Evolutionary conservation across 2,329 filamentous ascomycete species (phyloP).

Genomic region (Hypoxylon sp.): DNA sequence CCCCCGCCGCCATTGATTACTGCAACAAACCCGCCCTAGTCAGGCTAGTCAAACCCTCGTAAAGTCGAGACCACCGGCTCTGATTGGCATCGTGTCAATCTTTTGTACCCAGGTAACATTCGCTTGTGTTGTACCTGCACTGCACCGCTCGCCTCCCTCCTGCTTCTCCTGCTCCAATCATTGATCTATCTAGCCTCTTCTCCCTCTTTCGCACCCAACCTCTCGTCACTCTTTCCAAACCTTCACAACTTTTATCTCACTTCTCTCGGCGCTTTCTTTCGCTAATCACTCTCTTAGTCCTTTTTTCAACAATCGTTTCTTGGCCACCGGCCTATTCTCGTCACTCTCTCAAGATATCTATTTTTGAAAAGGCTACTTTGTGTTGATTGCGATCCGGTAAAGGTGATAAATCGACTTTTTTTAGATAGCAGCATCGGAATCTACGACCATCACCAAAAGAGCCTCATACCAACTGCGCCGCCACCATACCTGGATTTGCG

Average conservation of each 20-base stretch:
- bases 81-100: conserved; percentile 37
- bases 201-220: conserved; percentile 36
- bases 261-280: conserved; percentile 34
- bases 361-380: conserved; percentile 38
- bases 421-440: conserved; percentile 23
- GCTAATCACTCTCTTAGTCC: conserved; percentile 34
- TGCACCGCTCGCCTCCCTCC: conserved; percentile 22
- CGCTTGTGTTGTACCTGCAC: conserved; percentile 26
- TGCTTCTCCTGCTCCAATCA: conserved; percentile 37
- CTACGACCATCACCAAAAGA: conserved; percentile 16
- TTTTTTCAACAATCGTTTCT: conserved; percentile 38
- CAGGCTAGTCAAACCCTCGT: conserved; percentile 29
- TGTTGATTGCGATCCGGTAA: conserved; percentile 27
- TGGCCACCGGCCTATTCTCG: conserved; percentile 40
- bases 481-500: background rate
- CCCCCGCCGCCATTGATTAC: conserved; percentile 21
- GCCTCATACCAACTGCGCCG: conserved; percentile 8
- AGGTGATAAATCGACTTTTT: conserved; percentile 26
- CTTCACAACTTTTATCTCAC: conserved; percentile 14
- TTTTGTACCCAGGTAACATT: conserved; percentile 35
- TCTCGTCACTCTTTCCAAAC: conserved; percentile 40
- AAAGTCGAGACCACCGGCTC: conserved; percentile 14
- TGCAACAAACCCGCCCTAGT: conserved; percentile 19
- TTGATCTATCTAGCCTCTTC: conserved; percentile 24
- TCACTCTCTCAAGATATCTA: conserved; percentile 42